A percentile compares a stretch with the other conserved stretches of the same genome.
Evolutionary conservation across 202 grass and related monocot species (phyloP).

Genomic region (Elaeis oleifera): DNA sequence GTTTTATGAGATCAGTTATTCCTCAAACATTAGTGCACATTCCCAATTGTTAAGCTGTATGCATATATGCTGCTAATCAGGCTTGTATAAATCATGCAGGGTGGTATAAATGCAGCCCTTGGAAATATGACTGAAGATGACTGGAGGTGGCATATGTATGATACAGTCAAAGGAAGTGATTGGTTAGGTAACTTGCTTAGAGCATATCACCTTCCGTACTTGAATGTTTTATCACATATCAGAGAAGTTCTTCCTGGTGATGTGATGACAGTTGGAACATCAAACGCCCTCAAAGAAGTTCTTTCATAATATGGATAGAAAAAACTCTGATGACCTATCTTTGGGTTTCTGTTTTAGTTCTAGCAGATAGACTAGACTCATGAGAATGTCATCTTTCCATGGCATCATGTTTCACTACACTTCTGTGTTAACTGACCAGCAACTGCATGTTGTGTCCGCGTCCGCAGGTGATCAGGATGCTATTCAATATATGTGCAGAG

Average conservation of each 20-base stretch:
- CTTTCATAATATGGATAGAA: no score
- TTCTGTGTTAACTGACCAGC: background rate
- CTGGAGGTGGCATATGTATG: conserved; percentile 99
- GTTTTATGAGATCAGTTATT: no score
- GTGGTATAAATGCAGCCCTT: conserved; percentile 94
- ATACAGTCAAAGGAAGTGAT: conserved; percentile 97
- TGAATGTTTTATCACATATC: no score
- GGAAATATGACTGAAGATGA: conserved; percentile 99
- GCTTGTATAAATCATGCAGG: conserved; percentile 30
- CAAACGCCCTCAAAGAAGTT: no score
- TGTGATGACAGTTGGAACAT: no score
- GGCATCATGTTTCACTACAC: background rate
- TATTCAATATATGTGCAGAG: conserved; percentile 99
- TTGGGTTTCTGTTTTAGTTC: conserved; percentile 1
- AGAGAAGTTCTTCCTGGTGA: no score
- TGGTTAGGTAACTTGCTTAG: conserved; percentile 65
- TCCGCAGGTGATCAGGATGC: conserved; percentile 85
- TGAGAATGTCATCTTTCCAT: background rate
- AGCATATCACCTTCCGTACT: no score
- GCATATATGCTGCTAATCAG: conserved; percentile 10
- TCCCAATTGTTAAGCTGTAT: background rate
- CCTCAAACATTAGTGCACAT: no score
- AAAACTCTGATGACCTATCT: no score
- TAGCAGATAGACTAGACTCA: background rate
- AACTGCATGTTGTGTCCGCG: background rate